phyloP scores from a whole-genome alignment of 208 protist species.

The Spongospora subterranea region DNA sequence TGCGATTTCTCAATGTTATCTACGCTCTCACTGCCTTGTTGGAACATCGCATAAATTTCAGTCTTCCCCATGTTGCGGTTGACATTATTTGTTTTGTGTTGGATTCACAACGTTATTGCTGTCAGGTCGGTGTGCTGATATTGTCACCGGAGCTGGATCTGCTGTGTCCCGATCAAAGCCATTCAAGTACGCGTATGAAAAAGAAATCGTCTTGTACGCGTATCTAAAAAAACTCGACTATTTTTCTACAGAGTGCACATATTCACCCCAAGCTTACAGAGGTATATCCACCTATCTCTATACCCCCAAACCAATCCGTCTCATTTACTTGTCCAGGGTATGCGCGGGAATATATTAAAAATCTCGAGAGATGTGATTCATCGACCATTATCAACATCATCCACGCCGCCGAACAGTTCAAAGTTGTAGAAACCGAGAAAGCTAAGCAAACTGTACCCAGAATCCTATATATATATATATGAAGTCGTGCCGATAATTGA shows the following conservation, averaged over 20 bases:
- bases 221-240: conserved; percentile 69
- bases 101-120: too few relatives aligned
- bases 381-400: background rate
- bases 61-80: too few relatives aligned
- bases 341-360: background rate
- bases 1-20: too few relatives aligned
- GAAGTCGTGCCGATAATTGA: background rate
- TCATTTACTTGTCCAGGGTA: too few relatives aligned
- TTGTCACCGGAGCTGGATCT: conserved; percentile 58
- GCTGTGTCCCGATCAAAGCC: conserved; percentile 63
- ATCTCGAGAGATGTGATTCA: background rate
- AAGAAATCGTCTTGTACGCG: conserved; percentile 73
- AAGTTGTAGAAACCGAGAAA: background rate
- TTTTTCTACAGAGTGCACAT: conserved; percentile 70
- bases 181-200: conserved; percentile 70
- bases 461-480: background rate
- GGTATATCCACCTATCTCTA: too few relatives aligned
- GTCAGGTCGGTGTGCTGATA: conserved; percentile 58
- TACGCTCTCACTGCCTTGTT: too few relatives aligned
- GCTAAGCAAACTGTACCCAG: background rate
- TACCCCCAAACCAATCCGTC: too few relatives aligned
- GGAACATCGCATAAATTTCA: too few relatives aligned
- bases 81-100: too few relatives aligned
- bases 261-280: conserved; percentile 66
- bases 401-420: background rate